Conservation (phyloP, 2,329 filamentous ascomycete genomes). For the Cladorrhinum sp. region DNA sequence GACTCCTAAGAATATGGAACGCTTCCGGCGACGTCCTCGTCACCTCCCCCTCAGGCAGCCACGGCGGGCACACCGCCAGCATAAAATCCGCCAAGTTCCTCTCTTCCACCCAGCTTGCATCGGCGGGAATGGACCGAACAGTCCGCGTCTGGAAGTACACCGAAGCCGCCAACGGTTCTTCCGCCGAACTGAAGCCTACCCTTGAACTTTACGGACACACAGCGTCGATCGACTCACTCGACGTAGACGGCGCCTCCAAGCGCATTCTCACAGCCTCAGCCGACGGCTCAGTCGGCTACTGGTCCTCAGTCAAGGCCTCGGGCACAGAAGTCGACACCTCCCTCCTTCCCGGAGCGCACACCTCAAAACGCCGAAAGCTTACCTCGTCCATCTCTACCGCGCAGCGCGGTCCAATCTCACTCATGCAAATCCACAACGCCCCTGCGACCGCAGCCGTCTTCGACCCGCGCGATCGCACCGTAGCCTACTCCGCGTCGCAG, state of each 20-base stretch:
- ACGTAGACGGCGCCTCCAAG: conserved; percentile 63
- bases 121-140: conserved; percentile 78
- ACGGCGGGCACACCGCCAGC: conserved; percentile 71
- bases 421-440: conserved; percentile 69
- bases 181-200: conserved; percentile 63
- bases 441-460: conserved; percentile 80
- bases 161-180: conserved; percentile 59
- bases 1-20: conserved; percentile 84
- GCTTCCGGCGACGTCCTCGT: conserved; percentile 81
- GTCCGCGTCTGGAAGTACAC: conserved; percentile 87
- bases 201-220: conserved; percentile 84
- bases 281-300: conserved; percentile 82
- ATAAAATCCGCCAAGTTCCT: conserved; percentile 84
- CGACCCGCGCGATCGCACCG: conserved; percentile 77
- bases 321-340: conserved; percentile 69
- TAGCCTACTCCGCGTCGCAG: conserved; percentile 86
- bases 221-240: conserved; percentile 68
- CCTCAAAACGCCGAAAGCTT: conserved; percentile 74
- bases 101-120: conserved; percentile 73
- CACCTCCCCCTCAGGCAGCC: conserved; percentile 63
- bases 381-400: conserved; percentile 47
- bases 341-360: conserved; percentile 64
- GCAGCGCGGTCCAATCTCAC: conserved; percentile 74
- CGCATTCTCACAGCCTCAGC: conserved; percentile 82
- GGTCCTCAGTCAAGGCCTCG: conserved; percentile 75